A percentile compares a stretch with the other conserved stretches of the same genome.
phyloP scores from a whole-genome alignment of 352 stramenopile genomes.

The Hyphochytrium catenoides region DNA sequence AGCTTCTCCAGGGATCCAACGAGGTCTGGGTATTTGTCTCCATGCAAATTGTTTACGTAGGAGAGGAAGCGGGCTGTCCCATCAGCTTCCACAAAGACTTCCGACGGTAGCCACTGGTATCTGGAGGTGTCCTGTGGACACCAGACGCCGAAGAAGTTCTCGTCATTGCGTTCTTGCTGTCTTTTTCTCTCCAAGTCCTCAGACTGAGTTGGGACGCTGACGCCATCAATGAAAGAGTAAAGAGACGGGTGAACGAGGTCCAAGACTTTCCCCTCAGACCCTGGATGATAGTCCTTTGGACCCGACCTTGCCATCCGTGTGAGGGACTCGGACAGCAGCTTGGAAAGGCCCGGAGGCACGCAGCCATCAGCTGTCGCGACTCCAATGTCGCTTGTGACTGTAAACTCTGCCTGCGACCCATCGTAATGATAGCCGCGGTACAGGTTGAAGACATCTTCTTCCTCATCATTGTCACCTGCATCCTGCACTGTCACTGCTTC shows the following conservation, averaged over 20 bases:
- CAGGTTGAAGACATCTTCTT: no score
- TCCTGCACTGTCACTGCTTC: no score
- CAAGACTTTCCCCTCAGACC: slow-evolving; percentile 5
- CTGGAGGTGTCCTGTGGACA: not conserved
- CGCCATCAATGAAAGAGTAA: slow-evolving; percentile 7
- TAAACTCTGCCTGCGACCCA: no score
- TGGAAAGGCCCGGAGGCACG: not conserved
- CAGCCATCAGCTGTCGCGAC: not conserved
- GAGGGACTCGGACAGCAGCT: not conserved
- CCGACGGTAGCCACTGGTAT: slow-evolving; percentile 7
- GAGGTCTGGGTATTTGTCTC: slow-evolving; percentile 3
- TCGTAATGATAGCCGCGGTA: no score
- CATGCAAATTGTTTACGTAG: slow-evolving; percentile 11
- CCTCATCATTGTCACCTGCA: no score
- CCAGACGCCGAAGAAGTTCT: not conserved
- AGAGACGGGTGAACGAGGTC: slow-evolving; percentile 9
- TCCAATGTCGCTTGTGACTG: slow-evolving; percentile 2
- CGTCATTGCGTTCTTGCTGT: not conserved
- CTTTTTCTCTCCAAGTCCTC: not conserved
- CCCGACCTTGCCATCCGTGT: not conserved
- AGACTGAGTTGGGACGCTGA: not conserved
- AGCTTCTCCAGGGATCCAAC: slow-evolving; percentile 4
- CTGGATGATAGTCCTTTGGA: slow-evolving; percentile 10
- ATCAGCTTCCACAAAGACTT: slow-evolving; percentile 6
- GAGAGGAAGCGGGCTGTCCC: slow-evolving; percentile 4